Conservation (phyloP, 306 rosid genomes). For the Spatholobus suberectus region DNA sequence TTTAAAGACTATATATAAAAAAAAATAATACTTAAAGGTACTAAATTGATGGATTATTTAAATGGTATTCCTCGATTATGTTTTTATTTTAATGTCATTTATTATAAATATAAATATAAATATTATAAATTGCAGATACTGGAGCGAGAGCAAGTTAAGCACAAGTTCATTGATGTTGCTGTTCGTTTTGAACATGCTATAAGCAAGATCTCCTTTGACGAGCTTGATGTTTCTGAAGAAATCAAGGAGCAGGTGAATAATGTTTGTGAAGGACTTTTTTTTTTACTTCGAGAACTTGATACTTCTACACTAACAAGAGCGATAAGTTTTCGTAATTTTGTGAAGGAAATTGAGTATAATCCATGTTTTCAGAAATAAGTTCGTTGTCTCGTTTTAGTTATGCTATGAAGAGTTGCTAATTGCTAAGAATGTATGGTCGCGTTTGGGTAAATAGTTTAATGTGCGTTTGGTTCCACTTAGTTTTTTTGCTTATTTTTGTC, state of each 20-base stretch:
- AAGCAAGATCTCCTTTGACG: constrained; percentile 51
- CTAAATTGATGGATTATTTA: too few species aligned
- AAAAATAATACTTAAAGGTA: too few species aligned
- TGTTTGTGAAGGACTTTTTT: background rate
- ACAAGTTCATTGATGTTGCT: constrained; percentile 59
- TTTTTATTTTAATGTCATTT: too few species aligned
- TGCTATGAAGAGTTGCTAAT: background rate
- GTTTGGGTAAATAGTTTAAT: background rate
- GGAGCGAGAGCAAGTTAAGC: constrained; percentile 67
- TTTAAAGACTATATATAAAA: too few species aligned
- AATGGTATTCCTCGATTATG: background rate
- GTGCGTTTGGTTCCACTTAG: background rate
- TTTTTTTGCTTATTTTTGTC: background rate
- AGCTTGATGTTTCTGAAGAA: constrained; percentile 78
- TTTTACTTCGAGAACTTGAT: too few species aligned
- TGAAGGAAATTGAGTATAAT: background rate
- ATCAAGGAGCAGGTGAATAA: constrained; percentile 84
- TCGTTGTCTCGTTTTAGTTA: background rate
- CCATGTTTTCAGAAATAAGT: background rate
- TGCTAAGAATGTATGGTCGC: background rate
- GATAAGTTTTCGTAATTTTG: background rate
- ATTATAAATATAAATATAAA: too few species aligned
- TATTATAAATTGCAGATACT: constrained; percentile 73
- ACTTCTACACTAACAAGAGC: background rate
- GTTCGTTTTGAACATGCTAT: constrained; percentile 67